phyloP scores from a whole-genome alignment of 2,329 filamentous ascomycete genomes.

The Fusarium sp. region DNA sequence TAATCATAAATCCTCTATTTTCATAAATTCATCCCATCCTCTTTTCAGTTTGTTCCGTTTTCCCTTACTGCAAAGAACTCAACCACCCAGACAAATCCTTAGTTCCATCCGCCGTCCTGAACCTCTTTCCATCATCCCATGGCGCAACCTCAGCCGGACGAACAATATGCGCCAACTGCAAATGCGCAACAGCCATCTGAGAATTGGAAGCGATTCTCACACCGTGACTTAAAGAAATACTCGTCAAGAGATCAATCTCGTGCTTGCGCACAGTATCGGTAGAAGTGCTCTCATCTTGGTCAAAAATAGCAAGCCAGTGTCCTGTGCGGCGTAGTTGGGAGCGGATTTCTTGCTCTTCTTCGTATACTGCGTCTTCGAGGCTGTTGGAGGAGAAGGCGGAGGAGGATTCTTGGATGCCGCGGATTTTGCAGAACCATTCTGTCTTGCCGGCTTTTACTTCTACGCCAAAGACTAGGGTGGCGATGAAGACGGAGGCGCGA shows the following conservation, averaged over 20 bases:
- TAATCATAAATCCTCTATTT: neutral
- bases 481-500: constrained; percentile 22
- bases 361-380: neutral
- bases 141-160: constrained; percentile 10
- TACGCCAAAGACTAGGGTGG: constrained; percentile 7
- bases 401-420: neutral
- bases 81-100: constrained; percentile 23
- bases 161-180: constrained; percentile 21
- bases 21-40: neutral
- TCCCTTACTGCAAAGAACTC: constrained; percentile 9
- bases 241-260: constrained; percentile 19
- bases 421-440: constrained; percentile 24
- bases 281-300: neutral
- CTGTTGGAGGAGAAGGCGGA: neutral
- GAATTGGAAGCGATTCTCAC: constrained; percentile 13
- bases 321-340: constrained; percentile 1
- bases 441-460: constrained; percentile 4
- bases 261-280: constrained; percentile 8
- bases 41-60: neutral
- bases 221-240: constrained; percentile 5
- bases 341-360: constrained; percentile 13
- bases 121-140: constrained; percentile 23
- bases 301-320: constrained; percentile 8
- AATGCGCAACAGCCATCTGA: constrained; percentile 8
- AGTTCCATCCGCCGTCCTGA: constrained; percentile 5